Percentiles rank a stretch among this genome's conserved stretches.
Conservation (phyloP, 345 rosid genomes). For the Eucalyptus sp. region DNA sequence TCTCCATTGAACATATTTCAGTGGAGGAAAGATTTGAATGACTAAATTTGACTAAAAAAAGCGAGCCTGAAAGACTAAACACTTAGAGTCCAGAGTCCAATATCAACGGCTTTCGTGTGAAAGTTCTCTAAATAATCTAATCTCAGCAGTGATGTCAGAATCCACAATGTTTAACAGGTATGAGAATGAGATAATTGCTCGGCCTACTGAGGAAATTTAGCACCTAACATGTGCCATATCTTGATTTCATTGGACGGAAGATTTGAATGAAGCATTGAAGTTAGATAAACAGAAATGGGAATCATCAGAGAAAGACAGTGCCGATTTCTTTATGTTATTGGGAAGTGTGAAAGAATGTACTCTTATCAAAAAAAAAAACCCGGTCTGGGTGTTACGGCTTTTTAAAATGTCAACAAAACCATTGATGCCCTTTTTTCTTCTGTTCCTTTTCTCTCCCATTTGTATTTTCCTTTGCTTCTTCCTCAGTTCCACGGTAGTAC, state of each 20-base stretch:
- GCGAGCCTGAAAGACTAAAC: background rate
- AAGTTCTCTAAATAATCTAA: background rate
- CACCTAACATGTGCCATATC: background rate
- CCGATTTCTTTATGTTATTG: too few relatives aligned
- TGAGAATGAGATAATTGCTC: background rate
- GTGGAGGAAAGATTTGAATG: background rate
- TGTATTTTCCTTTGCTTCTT: too few relatives aligned
- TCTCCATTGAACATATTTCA: background rate
- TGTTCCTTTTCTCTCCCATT: too few relatives aligned
- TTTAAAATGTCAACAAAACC: too few relatives aligned
- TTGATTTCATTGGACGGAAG: background rate
- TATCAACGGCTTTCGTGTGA: background rate
- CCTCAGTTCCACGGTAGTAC: too few relatives aligned
- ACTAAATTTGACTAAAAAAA: background rate
- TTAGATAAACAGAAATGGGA: too few relatives aligned
- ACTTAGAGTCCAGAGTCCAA: background rate
- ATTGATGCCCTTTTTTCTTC: too few relatives aligned
- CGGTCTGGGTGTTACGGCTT: too few relatives aligned
- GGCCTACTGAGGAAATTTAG: background rate
- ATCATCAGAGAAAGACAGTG: too few relatives aligned
- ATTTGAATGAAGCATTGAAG: background rate
- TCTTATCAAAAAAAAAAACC: too few relatives aligned
- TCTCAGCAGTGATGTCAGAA: background rate
- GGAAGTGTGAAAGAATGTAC: too few relatives aligned
- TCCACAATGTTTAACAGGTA: background rate